Evolutionary conservation across 1,139 yeast species (phyloP).

Genomic region (Blastobotrys malaysiensis): DNA sequence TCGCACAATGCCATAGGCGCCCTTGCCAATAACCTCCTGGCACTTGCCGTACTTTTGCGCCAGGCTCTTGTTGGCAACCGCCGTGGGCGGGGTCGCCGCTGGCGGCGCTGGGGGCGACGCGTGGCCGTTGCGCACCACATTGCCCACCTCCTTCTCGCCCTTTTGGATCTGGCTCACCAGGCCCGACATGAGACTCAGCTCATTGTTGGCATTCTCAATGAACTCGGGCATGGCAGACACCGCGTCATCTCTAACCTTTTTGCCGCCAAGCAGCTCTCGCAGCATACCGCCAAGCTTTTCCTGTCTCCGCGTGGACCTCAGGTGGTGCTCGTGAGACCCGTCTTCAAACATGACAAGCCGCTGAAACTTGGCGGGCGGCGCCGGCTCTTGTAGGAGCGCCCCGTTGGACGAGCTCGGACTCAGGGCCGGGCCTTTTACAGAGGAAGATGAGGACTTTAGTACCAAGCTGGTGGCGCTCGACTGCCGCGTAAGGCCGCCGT

Average conservation of each 20-base stretch:
- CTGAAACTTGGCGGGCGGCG: not conserved
- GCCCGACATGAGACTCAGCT: constrained; percentile 77
- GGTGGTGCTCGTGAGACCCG: constrained; percentile 73
- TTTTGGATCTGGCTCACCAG: constrained; percentile 61
- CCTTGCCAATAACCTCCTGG: constrained; percentile 75
- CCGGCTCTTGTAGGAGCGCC: not conserved
- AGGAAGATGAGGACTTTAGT: not conserved
- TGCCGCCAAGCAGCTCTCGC: constrained; percentile 68
- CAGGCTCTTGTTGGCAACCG: constrained; percentile 27
- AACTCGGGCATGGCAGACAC: constrained; percentile 78
- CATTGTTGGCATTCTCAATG: constrained; percentile 24
- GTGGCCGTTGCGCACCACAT: constrained; percentile 17
- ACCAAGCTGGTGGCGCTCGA: constrained; percentile 8
- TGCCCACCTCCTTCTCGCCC: constrained; percentile 22
- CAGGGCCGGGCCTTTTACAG: not conserved
- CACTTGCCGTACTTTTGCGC: constrained; percentile 73
- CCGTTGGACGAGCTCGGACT: not conserved
- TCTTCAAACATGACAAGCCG: constrained; percentile 39
- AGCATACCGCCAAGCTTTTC: constrained; percentile 84
- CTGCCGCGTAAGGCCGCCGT: constrained; percentile 12
- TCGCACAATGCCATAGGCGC: constrained; percentile 82
- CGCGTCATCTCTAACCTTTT: constrained; percentile 74
- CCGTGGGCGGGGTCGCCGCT: constrained; percentile 31
- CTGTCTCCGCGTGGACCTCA: constrained; percentile 74
- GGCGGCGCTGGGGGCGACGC: no score